Percentiles rank a stretch among this genome's conserved stretches.
phyloP scores from a whole-genome alignment of 1,139 yeast species.

The Yamadazyma jaroonii region DNA sequence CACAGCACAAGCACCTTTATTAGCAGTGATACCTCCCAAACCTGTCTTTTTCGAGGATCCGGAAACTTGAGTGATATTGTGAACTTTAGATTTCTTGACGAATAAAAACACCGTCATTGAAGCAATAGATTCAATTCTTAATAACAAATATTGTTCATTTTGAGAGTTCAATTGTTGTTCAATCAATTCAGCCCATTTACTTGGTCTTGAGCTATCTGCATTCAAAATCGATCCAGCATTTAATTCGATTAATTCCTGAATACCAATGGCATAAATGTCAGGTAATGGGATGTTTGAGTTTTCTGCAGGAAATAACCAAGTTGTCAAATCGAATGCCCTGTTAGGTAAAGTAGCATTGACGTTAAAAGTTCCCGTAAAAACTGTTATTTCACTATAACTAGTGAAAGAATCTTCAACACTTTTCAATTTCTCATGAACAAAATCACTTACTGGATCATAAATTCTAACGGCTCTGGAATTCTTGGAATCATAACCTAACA shows the following conservation, averaged over 20 bases:
- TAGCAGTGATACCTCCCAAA: slow-evolving; percentile 87
- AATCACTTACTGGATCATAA: slow-evolving; percentile 87
- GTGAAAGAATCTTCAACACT: slow-evolving; percentile 57
- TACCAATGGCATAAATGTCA: slow-evolving; percentile 81
- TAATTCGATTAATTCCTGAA: slow-evolving; percentile 89
- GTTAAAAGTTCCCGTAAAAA: slow-evolving; percentile 86
- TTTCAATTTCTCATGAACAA: slow-evolving; percentile 60
- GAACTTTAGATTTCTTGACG: slow-evolving; percentile 46
- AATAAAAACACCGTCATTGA: slow-evolving; percentile 42
- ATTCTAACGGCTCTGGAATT: slow-evolving; percentile 69
- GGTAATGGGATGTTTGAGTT: slow-evolving; percentile 46
- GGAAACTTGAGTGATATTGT: slow-evolving; percentile 67
- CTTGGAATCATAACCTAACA: slow-evolving; percentile 74
- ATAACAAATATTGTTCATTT: slow-evolving; percentile 32
- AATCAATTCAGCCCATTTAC: slow-evolving; percentile 60
- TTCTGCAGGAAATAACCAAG: slow-evolving; percentile 81
- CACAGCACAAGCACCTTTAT: slow-evolving; percentile 89
- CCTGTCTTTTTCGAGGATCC: slow-evolving; percentile 87
- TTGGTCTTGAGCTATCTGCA: slow-evolving; percentile 63
- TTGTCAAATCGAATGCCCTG: slow-evolving; percentile 52
- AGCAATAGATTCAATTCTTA: slow-evolving; percentile 44
- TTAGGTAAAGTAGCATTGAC: slow-evolving; percentile 70
- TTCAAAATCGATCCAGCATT: slow-evolving; percentile 80
- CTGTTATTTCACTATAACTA: slow-evolving; percentile 52
- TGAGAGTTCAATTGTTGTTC: slow-evolving; percentile 53